A percentile compares a stretch with the other conserved stretches of the same genome.
These are phyloP conservation scores for Iris pallida DNA, from an alignment of 116 monocot species.

Conservation along the genomic window DNA sequence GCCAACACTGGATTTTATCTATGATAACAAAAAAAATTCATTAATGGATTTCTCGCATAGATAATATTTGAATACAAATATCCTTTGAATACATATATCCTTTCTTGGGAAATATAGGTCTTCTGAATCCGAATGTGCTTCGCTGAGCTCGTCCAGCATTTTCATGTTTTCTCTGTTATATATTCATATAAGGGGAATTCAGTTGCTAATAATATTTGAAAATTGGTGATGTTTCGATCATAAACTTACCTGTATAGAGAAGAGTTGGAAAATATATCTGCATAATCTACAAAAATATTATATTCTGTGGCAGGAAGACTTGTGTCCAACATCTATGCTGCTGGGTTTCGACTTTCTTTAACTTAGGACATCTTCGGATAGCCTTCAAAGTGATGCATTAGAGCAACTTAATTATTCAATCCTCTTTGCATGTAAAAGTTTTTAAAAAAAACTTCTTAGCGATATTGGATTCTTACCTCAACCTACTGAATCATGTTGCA, in stretches of 20 bases:
- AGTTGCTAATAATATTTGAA: too few relatives aligned
- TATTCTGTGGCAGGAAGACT: conserved; percentile 46
- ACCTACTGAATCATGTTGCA: conserved; percentile 53
- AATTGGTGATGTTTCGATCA: neutral
- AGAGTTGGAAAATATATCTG: conserved; percentile 42
- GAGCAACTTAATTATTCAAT: neutral
- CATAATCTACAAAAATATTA: conserved; percentile 41
- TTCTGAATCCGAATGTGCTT: neutral
- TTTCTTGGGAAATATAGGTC: conserved; percentile 2
- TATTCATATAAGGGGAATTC: neutral
- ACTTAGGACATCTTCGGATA: conserved; percentile 60
- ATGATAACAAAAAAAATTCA: too few relatives aligned
- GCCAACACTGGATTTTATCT: too few relatives aligned
- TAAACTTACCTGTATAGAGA: conserved; percentile 41
- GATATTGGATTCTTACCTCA: conserved; percentile 34
- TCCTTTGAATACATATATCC: too few relatives aligned
- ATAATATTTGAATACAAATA: too few relatives aligned
- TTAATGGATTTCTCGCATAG: too few relatives aligned
- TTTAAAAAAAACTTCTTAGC: neutral
- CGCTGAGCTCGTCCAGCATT: neutral
- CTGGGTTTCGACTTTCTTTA: conserved; percentile 56
- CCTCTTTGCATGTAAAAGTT: neutral
- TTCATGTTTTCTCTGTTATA: conserved; percentile 41
- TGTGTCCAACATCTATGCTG: conserved; percentile 64
- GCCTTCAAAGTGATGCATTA: conserved; percentile 16